Base-by-base conservation (phyloP, 805 yeast genomes). In the Metschnikowia drakensbergensis region DNA sequence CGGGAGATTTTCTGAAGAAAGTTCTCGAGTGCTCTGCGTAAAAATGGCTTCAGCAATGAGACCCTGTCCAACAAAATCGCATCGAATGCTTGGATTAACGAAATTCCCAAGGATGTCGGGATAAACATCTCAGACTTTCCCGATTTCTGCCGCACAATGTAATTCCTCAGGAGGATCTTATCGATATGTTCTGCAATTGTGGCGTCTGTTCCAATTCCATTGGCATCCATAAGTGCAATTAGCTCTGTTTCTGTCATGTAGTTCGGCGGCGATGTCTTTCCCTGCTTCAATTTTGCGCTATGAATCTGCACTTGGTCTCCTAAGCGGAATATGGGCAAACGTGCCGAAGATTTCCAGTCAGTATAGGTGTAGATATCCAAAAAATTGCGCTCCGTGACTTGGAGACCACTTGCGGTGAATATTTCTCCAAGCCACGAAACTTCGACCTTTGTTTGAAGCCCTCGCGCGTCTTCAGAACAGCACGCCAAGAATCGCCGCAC, bases 181-280 rank as follows among this genome's bases (percentile, higher is more conserved):
- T 86, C 90, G 34, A 94, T 94, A 66, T 94, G 99, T 37, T 94
- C 99, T 0, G 98, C 99, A 66, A 94, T 95, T 0, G 99, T 94
- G 0, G 99, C 99, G 71, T 94, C 99, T 0, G 99, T 94, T 2
- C 99, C 99, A 39, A 94, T 94, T 0, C 98, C 98, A 65, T 94
- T 94, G 8, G 83, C 87, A 69, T 95, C 98, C 99, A 94, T 94
- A 41, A 94, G 69, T 7, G 88, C 84, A 67, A 94, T 89, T 23
- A 94, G 74, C 61, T 92, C 99, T 0, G 96, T 77, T 64, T 94
- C 99, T 0, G 98, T 92, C 75, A 94, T 77, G 46, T 82, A 85
- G 28, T 69, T 66, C 0, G 99, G 99, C 0, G 97, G 83, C 0
- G 84, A 61, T 0, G 99, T 94, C 47, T 77, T 76, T 0, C 98